Base-by-base conservation (phyloP, 2,329 filamentous ascomycete species). In the Clarireedia homoeocarpa region DNA sequence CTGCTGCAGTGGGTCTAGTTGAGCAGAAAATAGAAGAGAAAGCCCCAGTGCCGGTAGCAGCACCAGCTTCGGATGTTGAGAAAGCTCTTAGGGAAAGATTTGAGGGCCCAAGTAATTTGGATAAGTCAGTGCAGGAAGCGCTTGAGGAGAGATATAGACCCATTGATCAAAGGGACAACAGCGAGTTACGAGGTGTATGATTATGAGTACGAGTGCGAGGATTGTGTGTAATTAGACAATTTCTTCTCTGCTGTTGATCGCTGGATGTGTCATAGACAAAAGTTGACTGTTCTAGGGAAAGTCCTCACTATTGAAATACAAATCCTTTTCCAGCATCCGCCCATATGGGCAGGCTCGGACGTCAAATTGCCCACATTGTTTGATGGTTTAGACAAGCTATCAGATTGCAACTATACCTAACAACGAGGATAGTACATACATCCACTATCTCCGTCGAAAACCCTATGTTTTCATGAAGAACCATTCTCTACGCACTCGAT, bases 121-220 rank as follows among this genome's bases (percentile, higher is more conserved):
- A 74, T 58, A 77, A 77, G 70, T 77, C 73, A 47, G 76, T 79
- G 20, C 74, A 79, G 59, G 76, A 83, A 65, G 72, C 75, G 44
- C 69, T 85, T 52, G 74, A 71, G 49, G 78, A 83, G 66, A 72
- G 81, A 63, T 84, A 84, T 64, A 74, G 67, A 62, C 75, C 75
- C 0, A 68, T 79, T 58, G 73, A 70, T 36, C 34, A 61, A 57
- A 71, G 63, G 45, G 66, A 69, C 10, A 70, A 71, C 48, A 67
- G 69, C 44, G 60, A 65, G 23, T 55, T 75, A 48, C 68, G 69
- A 26, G 71, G 70, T 48, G 62, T 70, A 61, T 70, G 64, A 67
- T 30, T 39, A 57, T 46, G 56, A 50, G 39, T 42, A n/a, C 7
- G 15, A 42, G 39, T n/a, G 15, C 17, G 39, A 42, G n/a, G 39